Evolutionary conservation across 2,329 filamentous ascomycete genomes (phyloP), one percentile per base, ranked within the genome.

Genomic region (Epichloe brachyelytri): DNA sequence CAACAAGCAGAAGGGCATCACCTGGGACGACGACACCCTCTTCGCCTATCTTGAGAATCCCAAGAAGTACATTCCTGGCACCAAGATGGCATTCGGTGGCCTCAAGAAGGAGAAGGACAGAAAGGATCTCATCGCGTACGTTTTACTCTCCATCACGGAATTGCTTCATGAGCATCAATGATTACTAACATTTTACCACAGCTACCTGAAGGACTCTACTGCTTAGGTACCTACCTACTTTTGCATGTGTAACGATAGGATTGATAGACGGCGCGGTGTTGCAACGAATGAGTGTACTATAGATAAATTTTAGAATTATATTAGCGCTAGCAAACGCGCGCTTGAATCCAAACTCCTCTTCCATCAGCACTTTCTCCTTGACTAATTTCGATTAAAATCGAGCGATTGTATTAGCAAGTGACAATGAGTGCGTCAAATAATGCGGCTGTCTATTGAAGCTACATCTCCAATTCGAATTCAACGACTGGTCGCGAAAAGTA

Each of bases 31-130:
- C 68, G 71, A 82, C 59, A 86, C 87, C 72, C 81, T 98, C 64
- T 97, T 95, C 76, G 80, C 84, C 61, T 98, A 98, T 84, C 90
- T 98, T 67, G 93, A 98, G 83, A 97, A 97, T 86, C 93, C 93
- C 77, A 98, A 98, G 86, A 97, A 97, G 82, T 98, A 90, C 83
- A 96, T 98, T 60, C 93, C 93, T 63, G 93, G 93, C 63, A 98
- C 93, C 78, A 98, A 97, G 88, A 98, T 98, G 93, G 93, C 93
- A 65, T 98, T 97, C 71, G 93, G 93, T 77, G 93, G 93, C 73
- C 82, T 98, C 69, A 98, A 98, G 90, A 98, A 98, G 88, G 82
- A 83, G 69, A 97, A 97, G 87, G 93, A 97, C 79, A 83, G 93
- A 72, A 95, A 97, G 73, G 91, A 98, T 75, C 80, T 98, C 66